phyloP scores from a whole-genome alignment of 768 basidiomycete genomes.

The Podaxis sp. region DNA sequence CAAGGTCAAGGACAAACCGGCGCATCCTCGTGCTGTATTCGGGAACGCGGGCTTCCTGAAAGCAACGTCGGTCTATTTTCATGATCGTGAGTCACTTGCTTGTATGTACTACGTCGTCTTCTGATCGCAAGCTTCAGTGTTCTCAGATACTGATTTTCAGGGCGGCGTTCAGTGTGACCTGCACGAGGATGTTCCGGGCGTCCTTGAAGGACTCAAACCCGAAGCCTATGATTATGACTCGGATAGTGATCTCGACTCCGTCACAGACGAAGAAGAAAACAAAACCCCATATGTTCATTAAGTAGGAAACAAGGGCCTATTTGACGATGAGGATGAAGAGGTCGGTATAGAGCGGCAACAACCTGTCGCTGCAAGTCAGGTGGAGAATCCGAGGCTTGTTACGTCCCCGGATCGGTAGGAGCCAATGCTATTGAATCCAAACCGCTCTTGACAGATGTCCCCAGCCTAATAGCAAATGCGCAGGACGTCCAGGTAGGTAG shows the following conservation, averaged over 20 bases:
- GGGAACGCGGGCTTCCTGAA: not conserved
- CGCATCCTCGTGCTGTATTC: not conserved
- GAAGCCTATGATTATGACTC: conserved; percentile 7
- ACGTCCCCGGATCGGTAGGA: too few relatives aligned
- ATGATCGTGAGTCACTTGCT: not conserved
- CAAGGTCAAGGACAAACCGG: not conserved
- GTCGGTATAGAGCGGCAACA: too few relatives aligned
- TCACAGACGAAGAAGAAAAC: not conserved
- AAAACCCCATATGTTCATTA: not conserved
- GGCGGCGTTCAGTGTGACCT: not conserved
- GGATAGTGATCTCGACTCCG: conserved; percentile 9
- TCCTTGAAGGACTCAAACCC: not conserved
- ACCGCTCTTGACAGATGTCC: too few relatives aligned
- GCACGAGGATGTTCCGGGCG: too few relatives aligned
- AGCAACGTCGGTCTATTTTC: not conserved
- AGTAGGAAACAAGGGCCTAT: not conserved
- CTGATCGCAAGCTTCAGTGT: not conserved
- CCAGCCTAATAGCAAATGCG: too few relatives aligned
- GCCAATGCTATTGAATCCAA: too few relatives aligned
- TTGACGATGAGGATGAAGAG: too few relatives aligned
- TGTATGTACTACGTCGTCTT: too few relatives aligned
- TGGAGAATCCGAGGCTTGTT: too few relatives aligned
- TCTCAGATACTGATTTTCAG: not conserved
- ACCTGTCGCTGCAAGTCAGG: too few relatives aligned
- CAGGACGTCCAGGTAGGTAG: too few relatives aligned